phyloP scores from a whole-genome alignment of 371 early-diverging fungal genomes.

The Mortierella sp. region DNA sequence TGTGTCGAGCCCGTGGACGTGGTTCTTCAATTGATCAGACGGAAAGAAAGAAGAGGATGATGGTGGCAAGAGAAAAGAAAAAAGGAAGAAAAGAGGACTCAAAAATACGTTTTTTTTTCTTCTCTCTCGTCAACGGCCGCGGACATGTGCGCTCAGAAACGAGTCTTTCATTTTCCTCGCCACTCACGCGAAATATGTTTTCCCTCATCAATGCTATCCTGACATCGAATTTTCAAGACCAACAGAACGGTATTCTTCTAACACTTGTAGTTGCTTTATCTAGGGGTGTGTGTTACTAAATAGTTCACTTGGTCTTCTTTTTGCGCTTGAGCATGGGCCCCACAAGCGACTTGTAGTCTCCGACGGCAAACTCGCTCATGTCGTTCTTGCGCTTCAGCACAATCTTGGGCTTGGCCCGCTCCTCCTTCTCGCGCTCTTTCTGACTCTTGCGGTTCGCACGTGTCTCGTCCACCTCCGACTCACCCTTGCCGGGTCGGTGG shows the following conservation, averaged over 20 bases:
- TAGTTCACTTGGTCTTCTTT: slow-evolving; percentile 35
- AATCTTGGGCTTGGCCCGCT: slow-evolving; percentile 52
- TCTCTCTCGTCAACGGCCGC: no score
- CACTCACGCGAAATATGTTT: no score
- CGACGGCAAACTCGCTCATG: slow-evolving; percentile 68
- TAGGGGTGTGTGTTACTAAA: neutral
- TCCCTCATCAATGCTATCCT: no score
- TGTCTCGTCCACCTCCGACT: slow-evolving; percentile 46
- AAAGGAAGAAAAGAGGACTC: neutral
- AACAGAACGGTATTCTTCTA: no score
- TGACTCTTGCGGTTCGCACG: slow-evolving; percentile 47
- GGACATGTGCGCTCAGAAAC: no score
- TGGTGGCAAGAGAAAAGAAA: neutral
- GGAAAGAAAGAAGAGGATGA: neutral
- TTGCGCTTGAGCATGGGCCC: slow-evolving; percentile 55
- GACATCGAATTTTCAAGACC: no score
- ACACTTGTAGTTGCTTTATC: no score
- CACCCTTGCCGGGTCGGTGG: slow-evolving; percentile 27
- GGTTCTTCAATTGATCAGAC: neutral
- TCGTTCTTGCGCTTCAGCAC: slow-evolving; percentile 65
- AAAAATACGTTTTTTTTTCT: neutral
- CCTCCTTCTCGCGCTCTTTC: slow-evolving; percentile 57
- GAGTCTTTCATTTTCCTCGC: neutral
- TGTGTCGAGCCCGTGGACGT: neutral
- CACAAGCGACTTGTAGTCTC: slow-evolving; percentile 59